Conservation (phyloP, 139 green algal species). For the Mesotaenium endlicherianum region DNA sequence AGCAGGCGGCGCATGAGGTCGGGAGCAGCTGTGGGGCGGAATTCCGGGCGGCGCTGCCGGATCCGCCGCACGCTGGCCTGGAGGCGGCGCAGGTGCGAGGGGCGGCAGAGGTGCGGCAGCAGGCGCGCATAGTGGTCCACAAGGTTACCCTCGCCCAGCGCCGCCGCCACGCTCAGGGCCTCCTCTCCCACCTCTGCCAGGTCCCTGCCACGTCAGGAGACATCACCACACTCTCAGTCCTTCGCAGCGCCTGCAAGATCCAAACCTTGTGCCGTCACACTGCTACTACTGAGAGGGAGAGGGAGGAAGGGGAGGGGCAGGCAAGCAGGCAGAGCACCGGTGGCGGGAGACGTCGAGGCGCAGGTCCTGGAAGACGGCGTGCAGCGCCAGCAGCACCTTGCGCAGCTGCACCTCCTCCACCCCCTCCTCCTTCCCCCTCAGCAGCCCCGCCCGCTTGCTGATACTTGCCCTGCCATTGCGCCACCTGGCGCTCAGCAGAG, state of each 20-base stretch:
- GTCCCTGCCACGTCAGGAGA: no score
- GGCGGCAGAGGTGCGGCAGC: background rate
- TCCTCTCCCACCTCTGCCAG: background rate
- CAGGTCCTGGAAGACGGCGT: constrained; percentile 42
- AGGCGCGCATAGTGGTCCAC: constrained; percentile 21
- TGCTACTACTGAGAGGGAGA: no score
- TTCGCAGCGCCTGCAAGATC: no score
- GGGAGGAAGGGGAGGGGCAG: background rate
- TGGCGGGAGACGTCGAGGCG: constrained; percentile 22
- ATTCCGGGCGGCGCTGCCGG: no score
- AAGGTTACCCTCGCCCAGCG: constrained; percentile 5
- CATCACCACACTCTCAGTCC: no score
- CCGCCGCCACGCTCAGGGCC: background rate
- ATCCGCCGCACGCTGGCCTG: no score
- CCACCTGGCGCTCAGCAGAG: no score
- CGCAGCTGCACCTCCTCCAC: background rate
- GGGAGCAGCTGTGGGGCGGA: no score
- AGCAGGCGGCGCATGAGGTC: no score
- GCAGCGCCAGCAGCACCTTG: constrained; percentile 17
- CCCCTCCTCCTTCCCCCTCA: background rate
- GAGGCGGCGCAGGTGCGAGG: constrained; percentile 1
- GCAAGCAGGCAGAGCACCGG: background rate
- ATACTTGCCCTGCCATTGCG: background rate
- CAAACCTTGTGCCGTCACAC: no score
- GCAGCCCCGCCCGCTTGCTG: background rate